Conservation (phyloP, 2,329 filamentous ascomycete species). For the Myriosclerotinia curreyana region DNA sequence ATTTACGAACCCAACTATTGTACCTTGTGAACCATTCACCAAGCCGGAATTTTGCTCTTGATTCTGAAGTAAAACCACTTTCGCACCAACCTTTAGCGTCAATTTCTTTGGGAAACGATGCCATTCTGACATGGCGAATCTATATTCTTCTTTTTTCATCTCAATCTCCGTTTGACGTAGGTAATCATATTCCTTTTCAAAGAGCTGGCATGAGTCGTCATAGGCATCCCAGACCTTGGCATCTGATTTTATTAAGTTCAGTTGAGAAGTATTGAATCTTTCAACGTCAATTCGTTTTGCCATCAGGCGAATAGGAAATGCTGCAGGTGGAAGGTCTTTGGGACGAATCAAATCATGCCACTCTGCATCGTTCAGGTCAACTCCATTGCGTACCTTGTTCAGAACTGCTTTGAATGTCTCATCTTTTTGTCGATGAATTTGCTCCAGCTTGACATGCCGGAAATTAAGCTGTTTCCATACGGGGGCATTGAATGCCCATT, state of each 20-base stretch:
- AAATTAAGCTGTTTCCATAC: conserved; percentile 32
- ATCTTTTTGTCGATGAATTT: conserved; percentile 37
- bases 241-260: conserved; percentile 22
- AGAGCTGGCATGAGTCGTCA: conserved; percentile 25
- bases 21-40: conserved; percentile 37
- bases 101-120: conserved; percentile 28
- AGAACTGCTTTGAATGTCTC: conserved; percentile 32
- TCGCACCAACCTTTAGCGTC: conserved; percentile 33
- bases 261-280: conserved; percentile 24
- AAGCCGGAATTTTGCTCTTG: conserved; percentile 26
- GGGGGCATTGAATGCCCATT: conserved; percentile 35
- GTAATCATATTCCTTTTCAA: background rate
- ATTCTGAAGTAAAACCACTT: conserved; percentile 35
- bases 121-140: conserved; percentile 25
- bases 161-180: conserved; percentile 15
- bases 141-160: conserved; percentile 22
- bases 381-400: conserved; percentile 34
- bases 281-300: conserved; percentile 27
- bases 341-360: conserved; percentile 29
- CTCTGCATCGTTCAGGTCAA: conserved; percentile 25
- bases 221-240: conserved; percentile 25
- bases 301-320: conserved; percentile 33
- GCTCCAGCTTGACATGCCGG: conserved; percentile 31
- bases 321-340: conserved; percentile 24
- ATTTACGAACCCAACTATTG: conserved; percentile 30